Evolutionary conservation across 805 yeast species (phyloP).

Genomic region (Metschnikowia reukaufii): DNA sequence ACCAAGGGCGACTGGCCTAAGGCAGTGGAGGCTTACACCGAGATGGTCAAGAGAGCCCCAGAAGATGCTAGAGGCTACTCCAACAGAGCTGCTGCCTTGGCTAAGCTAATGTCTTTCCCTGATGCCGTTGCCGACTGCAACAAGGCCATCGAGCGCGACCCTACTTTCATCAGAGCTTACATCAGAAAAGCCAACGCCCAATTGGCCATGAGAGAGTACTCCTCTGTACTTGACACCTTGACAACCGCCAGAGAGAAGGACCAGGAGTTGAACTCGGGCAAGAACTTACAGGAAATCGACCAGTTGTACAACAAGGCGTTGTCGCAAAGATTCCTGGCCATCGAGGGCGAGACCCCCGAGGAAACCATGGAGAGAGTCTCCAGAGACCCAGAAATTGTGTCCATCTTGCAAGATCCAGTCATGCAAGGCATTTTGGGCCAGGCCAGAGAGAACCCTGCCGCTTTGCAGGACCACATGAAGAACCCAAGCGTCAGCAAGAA

Average conservation of each 20-base stretch:
- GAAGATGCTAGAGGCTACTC: conserved; percentile 95
- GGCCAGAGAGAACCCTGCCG: conserved; percentile 94
- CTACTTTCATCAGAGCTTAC: conserved; percentile 88
- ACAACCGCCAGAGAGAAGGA: conserved; percentile 77
- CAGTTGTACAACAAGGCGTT: conserved; percentile 75
- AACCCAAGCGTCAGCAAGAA: conserved; percentile 90
- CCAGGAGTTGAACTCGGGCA: conserved; percentile 54
- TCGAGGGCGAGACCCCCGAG: conserved; percentile 89
- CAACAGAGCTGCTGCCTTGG: conserved; percentile 95
- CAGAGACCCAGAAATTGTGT: conserved; percentile 91
- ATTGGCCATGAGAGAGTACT: conserved; percentile 84
- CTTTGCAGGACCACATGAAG: conserved; percentile 95
- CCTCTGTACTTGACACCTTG: conserved; percentile 78
- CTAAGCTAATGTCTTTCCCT: conserved; percentile 95
- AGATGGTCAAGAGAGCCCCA: conserved; percentile 97
- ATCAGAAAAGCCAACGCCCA: conserved; percentile 95
- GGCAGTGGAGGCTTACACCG: conserved; percentile 92
- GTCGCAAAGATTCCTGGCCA: conserved; percentile 74
- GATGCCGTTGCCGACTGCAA: conserved; percentile 94
- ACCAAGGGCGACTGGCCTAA: conserved; percentile 93
- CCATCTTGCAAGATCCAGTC: conserved; percentile 88
- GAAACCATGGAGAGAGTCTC: conserved; percentile 88
- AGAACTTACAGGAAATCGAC: conserved; percentile 73
- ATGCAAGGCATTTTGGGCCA: conserved; percentile 94
- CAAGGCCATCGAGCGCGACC: conserved; percentile 83